Evolutionary conservation across 2,329 filamentous ascomycete genomes (phyloP).

Genomic region (Penicillium sp.): DNA sequence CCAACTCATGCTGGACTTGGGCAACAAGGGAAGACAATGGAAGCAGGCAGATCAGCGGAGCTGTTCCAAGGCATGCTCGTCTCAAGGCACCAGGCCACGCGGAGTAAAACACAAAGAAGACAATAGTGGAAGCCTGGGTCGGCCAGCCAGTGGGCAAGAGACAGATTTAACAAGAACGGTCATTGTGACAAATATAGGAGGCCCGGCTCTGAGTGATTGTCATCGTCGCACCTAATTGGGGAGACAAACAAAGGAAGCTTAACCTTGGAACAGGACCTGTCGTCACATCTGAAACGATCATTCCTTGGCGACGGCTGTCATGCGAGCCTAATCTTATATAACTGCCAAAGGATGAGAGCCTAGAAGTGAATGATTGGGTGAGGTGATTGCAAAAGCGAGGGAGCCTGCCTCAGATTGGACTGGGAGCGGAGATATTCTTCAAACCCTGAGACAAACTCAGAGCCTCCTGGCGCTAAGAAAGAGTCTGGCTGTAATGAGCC

Average conservation of each 20-base stretch:
- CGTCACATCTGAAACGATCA: conserved; percentile 15
- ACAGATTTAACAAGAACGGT: not conserved
- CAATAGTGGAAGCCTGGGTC: conserved; percentile 4
- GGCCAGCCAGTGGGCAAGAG: not conserved
- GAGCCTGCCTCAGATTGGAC: conserved; percentile 11
- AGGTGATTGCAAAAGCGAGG: conserved; percentile 11
- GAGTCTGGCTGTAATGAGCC: not conserved
- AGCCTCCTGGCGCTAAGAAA: conserved; percentile 25
- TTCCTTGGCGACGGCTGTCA: conserved; percentile 11
- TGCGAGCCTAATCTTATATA: conserved; percentile 1
- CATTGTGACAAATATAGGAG: conserved; percentile 8
- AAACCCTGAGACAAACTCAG: conserved; percentile 14
- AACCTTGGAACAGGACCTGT: not conserved
- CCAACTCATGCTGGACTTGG: conserved; percentile 11
- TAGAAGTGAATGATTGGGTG: conserved; percentile 18
- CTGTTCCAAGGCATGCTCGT: conserved; percentile 11
- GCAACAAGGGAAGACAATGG: conserved; percentile 3
- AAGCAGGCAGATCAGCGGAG: conserved; percentile 3
- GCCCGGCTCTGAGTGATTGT: not conserved
- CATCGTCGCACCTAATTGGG: conserved; percentile 15
- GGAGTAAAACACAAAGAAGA: conserved; percentile 1
- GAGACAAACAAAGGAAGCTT: conserved; percentile 12
- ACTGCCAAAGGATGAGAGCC: conserved; percentile 7
- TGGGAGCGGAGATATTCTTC: conserved; percentile 16
- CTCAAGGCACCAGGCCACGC: conserved; percentile 3